phyloP scores from a whole-genome alignment of 768 basidiomycete species.

The Roridomyces roridus region DNA sequence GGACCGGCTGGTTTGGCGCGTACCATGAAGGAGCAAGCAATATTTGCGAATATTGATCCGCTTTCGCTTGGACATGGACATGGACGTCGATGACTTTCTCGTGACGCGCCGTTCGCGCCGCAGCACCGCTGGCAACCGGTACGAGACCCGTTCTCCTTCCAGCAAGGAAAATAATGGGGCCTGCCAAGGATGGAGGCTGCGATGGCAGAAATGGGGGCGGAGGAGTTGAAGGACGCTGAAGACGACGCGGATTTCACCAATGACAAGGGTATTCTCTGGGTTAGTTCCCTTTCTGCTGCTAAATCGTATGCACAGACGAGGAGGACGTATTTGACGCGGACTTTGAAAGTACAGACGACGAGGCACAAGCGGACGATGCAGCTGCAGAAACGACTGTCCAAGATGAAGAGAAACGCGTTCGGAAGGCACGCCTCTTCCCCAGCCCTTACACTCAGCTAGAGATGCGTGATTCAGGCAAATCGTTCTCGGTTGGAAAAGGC shows the following conservation, averaged over 20 bases:
- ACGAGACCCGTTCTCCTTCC: conserved; percentile 12
- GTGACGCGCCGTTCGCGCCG: conserved; percentile 67
- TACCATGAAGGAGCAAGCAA: conserved; percentile 12
- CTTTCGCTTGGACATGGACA: conserved; percentile 10
- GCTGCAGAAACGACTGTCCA: conserved; percentile 60
- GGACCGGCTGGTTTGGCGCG: conserved; percentile 17
- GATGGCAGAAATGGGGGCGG: conserved; percentile 69
- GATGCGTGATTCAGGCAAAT: conserved; percentile 46
- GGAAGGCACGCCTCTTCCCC: conserved; percentile 45
- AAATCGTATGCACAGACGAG: conserved; percentile 58
- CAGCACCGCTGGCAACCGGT: conserved; percentile 85
- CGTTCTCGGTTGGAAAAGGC: conserved; percentile 65
- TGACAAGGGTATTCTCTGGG: conserved; percentile 55
- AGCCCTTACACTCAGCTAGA: neutral
- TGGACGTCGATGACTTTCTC: conserved; percentile 47
- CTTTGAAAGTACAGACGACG: conserved; percentile 86
- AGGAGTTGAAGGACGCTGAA: conserved; percentile 66
- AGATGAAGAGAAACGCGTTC: conserved; percentile 63
- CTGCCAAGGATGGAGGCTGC: conserved; percentile 74
- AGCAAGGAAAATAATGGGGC: neutral
- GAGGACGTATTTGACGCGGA: conserved; percentile 84
- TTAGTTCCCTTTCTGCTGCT: neutral
- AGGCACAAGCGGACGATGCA: conserved; percentile 60
- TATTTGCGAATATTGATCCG: neutral
- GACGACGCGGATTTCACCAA: conserved; percentile 78